phyloP scores from a whole-genome alignment of 2,329 filamentous ascomycete species.

The Albifimbria verrucaria region DNA sequence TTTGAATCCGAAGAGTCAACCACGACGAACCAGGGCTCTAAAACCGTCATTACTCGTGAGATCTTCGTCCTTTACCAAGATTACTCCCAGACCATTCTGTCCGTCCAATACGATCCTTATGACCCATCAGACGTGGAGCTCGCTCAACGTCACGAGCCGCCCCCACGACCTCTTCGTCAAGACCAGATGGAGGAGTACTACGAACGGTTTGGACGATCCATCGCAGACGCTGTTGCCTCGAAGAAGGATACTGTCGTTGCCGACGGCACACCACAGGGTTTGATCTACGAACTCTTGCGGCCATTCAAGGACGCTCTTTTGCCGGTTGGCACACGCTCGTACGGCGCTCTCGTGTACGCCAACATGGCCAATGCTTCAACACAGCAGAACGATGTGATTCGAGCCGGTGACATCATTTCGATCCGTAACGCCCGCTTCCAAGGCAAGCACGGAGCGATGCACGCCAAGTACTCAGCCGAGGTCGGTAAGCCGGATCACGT shows the following conservation, averaged over 20 bases:
- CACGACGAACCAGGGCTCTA: constrained; percentile 65
- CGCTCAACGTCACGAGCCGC: constrained; percentile 82
- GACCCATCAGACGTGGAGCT: constrained; percentile 70
- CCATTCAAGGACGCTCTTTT: constrained; percentile 70
- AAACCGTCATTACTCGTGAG: constrained; percentile 70
- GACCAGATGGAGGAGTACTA: constrained; percentile 91
- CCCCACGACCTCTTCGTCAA: constrained; percentile 78
- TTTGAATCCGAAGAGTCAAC: constrained; percentile 78
- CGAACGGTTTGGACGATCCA: constrained; percentile 73
- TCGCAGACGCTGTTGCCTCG: constrained; percentile 65
- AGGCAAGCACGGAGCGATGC: constrained; percentile 92
- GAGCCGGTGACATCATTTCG: constrained; percentile 86
- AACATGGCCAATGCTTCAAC: constrained; percentile 94
- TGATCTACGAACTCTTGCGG: constrained; percentile 76
- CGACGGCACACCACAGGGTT: constrained; percentile 74
- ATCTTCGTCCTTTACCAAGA: constrained; percentile 90
- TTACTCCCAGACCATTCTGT: constrained; percentile 92
- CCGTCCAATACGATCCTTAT: constrained; percentile 71
- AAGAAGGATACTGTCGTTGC: constrained; percentile 80
- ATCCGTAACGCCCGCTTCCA: constrained; percentile 93
- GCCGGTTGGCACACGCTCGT: constrained; percentile 84
- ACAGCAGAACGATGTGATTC: constrained; percentile 87
- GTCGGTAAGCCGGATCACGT: constrained; percentile 89
- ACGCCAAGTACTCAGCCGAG: constrained; percentile 86
- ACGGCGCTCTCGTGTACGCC: constrained; percentile 87